Conservation (phyloP, 2,329 filamentous ascomycete genomes). For the Penicillium capsulatum region DNA sequence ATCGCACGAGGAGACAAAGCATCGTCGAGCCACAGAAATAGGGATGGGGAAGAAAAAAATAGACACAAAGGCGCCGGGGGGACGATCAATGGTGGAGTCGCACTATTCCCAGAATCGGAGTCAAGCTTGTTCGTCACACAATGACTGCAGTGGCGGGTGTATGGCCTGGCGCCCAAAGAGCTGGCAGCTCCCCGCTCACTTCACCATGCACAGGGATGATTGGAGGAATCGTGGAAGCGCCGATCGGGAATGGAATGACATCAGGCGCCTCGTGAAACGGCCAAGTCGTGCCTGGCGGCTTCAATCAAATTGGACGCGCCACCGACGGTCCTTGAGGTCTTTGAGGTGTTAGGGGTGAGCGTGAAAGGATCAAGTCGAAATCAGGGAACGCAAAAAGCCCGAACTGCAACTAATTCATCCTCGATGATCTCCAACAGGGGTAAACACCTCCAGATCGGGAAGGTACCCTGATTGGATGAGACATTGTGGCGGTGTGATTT, state of each 20-base stretch:
- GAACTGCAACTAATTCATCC: too few relatives aligned
- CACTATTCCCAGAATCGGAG: slow-evolving; percentile 4
- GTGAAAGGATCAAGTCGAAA: neutral
- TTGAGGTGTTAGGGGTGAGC: too few relatives aligned
- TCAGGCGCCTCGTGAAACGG: slow-evolving; percentile 37
- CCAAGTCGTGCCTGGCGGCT: slow-evolving; percentile 15
- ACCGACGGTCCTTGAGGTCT: neutral
- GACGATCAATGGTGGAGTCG: slow-evolving; percentile 8
- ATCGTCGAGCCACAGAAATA: slow-evolving; percentile 3
- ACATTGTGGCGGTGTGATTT: too few relatives aligned
- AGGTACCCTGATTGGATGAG: slow-evolving; percentile 7
- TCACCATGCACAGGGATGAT: slow-evolving; percentile 20
- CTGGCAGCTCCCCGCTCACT: slow-evolving; percentile 12
- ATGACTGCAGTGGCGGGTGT: slow-evolving; percentile 31
- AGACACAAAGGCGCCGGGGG: slow-evolving; percentile 14
- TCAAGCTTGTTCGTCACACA: slow-evolving; percentile 13
- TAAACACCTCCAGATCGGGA: slow-evolving; percentile 9
- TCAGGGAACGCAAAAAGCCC: neutral
- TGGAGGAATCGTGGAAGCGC: slow-evolving; percentile 26
- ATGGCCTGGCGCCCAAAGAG: slow-evolving; percentile 14
- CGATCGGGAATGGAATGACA: slow-evolving; percentile 32
- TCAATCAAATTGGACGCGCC: slow-evolving; percentile 6
- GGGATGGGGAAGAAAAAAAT: slow-evolving; percentile 1
- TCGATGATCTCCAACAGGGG: neutral
- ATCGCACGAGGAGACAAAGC: neutral